Evolutionary conservation across 441 rosid genomes (phyloP), one percentile per base, ranked within the genome.

Genomic region (Flueggea neowawraea): DNA sequence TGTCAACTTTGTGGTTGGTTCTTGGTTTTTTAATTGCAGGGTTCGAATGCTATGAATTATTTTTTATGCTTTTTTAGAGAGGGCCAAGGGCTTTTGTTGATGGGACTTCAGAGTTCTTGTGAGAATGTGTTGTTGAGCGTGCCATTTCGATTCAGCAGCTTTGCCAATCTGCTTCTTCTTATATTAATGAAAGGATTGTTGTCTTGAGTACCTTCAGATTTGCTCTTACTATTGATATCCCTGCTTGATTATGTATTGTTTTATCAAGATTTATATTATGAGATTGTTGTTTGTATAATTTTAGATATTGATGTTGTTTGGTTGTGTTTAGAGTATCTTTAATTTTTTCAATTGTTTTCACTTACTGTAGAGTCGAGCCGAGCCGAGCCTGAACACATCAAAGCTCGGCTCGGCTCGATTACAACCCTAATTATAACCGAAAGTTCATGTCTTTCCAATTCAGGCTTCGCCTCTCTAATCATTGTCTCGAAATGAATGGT

Each of bases 401-500:
- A n/a, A n/a, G n/a, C n/a, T n/a, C n/a, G n/a, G n/a, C n/a, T n/a
- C n/a, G n/a, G n/a, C n/a, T n/a, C n/a, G n/a, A n/a, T n/a, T n/a
- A n/a, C n/a, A n/a, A n/a, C n/a, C n/a, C n/a, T n/a, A 36, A 94
- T 80, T 77, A 89, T 72, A 68, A 89, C 96, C 49, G 16, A 69
- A 51, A 84, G 78, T 5, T 95, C 96, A 13, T 67, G 68, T 59
- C 74, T 81, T 69, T 91, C 99, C 17, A 94, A 69, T 66, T 87
- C 96, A 0, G 86, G 78, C 64, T 91, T 91, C 14, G 89, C 94
- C 3, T 83, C 86, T 58, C 97, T 80, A 15, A 94, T 86, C 0
- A 94, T 96, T 0, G 91, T 76, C 4, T 84, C 85, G 57, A 94
- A 94, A 74, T 94, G 96, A 58, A 94, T 91, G 0, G 99, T 94